Evolutionary conservation across 2,329 filamentous ascomycete genomes (phyloP).

Genomic region (Dactylellina drechsleri): DNA sequence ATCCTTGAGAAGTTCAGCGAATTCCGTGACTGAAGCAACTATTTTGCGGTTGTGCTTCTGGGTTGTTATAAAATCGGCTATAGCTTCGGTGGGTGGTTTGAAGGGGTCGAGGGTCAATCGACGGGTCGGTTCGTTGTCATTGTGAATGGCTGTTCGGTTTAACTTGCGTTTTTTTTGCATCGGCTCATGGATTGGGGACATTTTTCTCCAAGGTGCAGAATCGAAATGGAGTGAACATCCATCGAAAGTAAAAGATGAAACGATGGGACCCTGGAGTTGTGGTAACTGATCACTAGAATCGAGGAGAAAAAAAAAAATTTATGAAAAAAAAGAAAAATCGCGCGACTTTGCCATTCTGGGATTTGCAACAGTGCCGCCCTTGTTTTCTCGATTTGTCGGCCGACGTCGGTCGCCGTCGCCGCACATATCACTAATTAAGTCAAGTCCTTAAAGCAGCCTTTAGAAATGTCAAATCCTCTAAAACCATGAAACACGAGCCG

Average conservation of each 20-base stretch:
- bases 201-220: neutral
- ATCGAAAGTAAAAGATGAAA: neutral
- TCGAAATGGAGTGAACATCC: neutral
- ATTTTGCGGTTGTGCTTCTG: slow-evolving; percentile 32
- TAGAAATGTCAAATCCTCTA: too few species aligned
- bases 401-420: slow-evolving; percentile 20
- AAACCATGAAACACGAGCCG: too few species aligned
- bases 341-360: too few species aligned
- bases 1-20: slow-evolving; percentile 24
- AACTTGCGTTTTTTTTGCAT: slow-evolving; percentile 28
- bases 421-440: too few species aligned
- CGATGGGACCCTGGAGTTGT: neutral
- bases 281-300: neutral
- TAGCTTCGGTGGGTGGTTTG: neutral
- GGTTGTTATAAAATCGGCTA: slow-evolving; percentile 14
- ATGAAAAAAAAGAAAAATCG: too few species aligned
- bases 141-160: neutral
- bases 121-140: neutral
- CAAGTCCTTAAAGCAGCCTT: too few species aligned
- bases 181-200: slow-evolving; percentile 6
- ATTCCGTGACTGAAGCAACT: slow-evolving; percentile 5
- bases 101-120: neutral
- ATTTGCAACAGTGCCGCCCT: slow-evolving; percentile 7
- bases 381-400: slow-evolving; percentile 1
- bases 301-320: too few species aligned